phyloP scores from a whole-genome alignment of 768 basidiomycete species.

The Mrakia gelida region DNA sequence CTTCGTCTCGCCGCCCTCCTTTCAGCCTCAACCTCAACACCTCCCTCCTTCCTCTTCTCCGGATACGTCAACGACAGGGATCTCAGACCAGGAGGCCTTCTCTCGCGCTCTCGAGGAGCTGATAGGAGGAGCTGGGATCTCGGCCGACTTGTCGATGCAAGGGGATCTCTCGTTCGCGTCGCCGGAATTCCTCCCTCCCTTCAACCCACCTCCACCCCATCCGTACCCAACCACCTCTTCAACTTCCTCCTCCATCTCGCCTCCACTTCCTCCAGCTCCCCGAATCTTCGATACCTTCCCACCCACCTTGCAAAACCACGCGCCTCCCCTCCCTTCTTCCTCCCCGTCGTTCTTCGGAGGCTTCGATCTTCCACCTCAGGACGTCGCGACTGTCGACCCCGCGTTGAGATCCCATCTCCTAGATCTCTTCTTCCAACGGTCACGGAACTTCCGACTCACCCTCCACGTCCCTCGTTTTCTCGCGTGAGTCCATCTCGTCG shows the following conservation, averaged over 20 bases:
- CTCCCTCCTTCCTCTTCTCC: background rate
- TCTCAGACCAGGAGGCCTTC: background rate
- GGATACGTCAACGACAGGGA: too few species aligned
- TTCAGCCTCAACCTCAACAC: background rate
- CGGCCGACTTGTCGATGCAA: background rate
- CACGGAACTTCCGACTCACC: background rate
- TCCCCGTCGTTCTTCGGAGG: background rate
- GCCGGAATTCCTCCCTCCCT: too few species aligned
- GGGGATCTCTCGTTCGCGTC: too few species aligned
- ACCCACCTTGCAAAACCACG: too few species aligned
- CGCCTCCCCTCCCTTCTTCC: too few species aligned
- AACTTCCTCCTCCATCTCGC: too few species aligned
- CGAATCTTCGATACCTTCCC: too few species aligned
- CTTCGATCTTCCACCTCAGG: background rate
- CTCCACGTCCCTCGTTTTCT: background rate
- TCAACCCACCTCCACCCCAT: too few species aligned
- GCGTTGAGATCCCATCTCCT: background rate
- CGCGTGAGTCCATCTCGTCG: background rate
- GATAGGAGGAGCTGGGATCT: background rate
- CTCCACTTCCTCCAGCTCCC: too few species aligned
- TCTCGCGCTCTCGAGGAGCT: background rate
- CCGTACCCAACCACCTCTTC: too few species aligned
- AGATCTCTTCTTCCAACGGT: background rate
- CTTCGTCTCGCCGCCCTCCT: too few species aligned
- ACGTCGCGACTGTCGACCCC: background rate